Base-by-base conservation (phyloP, 495 filamentous ascomycete genomes). In the Gamarada debralockiae region DNA sequence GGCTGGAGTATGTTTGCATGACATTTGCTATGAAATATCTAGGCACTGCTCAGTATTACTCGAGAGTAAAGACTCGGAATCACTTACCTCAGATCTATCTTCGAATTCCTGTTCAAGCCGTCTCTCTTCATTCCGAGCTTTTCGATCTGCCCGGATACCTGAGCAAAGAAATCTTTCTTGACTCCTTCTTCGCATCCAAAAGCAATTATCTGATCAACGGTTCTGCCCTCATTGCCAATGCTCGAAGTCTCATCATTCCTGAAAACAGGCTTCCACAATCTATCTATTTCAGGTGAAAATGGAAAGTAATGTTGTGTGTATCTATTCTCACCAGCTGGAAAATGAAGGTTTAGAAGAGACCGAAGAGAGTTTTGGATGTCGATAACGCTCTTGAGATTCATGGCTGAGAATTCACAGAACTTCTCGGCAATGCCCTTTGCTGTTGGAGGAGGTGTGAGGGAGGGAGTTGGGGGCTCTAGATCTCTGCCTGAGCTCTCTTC, bases 131-230 rank as follows among this genome's bases (percentile, higher is more conserved):
- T 58, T 21, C 64, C 64, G 6, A 66, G 50, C 48, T 40, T 48
- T 34, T 64, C 64, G 23, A 66, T 53, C 24, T 58, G 58, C 2
- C 57, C 61, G 14, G 50, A 60, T 9, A 66, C 54, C 34, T 59
- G 53, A 17, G 31, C 14, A 33, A 56, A 62, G 27, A 64, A 50
- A 6, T 58, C 61, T 36, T 53, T 52, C 12, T 57, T 57, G 9
- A 66, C 64, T 3, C 64, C 61, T 41, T 53, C 57, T 44, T 64
- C 64, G 43, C 39, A 61, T 8, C 64, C 64, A 9, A 66, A 33
- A 29, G 61, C 61, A 34, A 66, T 27, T 14, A 66, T 62, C 41
- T 60, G 58, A 53, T 66, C 64, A 23, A 66, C 61, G 10, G 58
- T 60, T 23, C 47, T 52, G 2, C 50, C 44, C 31, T 59, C 49